Percentiles rank a stretch among this genome's conserved stretches.
These are phyloP conservation scores for Candida smagusa DNA, from an alignment of 1,139 yeast species.

Conservation along the genomic window DNA sequence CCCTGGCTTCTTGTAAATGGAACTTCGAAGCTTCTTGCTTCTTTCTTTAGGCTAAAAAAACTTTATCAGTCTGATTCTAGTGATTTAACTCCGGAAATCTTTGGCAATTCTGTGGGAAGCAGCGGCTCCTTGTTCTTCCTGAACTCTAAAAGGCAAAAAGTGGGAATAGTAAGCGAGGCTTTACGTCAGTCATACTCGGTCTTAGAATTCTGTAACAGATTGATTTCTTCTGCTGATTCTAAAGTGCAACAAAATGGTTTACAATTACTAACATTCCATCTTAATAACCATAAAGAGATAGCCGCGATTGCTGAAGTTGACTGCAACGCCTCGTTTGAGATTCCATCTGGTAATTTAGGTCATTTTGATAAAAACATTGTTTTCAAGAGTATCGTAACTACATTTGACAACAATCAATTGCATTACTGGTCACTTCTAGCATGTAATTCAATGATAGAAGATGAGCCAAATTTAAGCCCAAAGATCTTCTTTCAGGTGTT, in stretches of 20 bases:
- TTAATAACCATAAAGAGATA: constrained; percentile 12
- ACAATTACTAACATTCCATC: constrained; percentile 25
- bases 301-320: background rate
- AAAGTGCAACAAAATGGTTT: constrained; percentile 25
- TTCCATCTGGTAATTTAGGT: constrained; percentile 2
- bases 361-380: constrained; percentile 11
- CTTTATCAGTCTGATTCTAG: constrained; percentile 1
- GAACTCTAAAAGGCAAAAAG: constrained; percentile 17
- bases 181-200: constrained; percentile 15
- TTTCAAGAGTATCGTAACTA: constrained; percentile 16
- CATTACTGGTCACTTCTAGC: constrained; percentile 37
- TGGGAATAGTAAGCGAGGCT: constrained; percentile 17
- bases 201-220: constrained; percentile 19
- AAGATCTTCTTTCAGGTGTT: constrained; percentile 20
- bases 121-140: background rate
- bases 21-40: constrained; percentile 21
- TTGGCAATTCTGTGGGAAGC: constrained; percentile 1
- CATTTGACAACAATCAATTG: constrained; percentile 21
- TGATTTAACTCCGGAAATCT: constrained; percentile 3
- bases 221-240: constrained; percentile 16
- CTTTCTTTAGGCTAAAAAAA: constrained; percentile 23
- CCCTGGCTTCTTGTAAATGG: constrained; percentile 38
- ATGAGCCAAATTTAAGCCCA: constrained; percentile 4
- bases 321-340: constrained; percentile 6
- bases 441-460: constrained; percentile 22